Conservation (phyloP, 23 red algal genomes). For the Gracilaria domingensis region DNA sequence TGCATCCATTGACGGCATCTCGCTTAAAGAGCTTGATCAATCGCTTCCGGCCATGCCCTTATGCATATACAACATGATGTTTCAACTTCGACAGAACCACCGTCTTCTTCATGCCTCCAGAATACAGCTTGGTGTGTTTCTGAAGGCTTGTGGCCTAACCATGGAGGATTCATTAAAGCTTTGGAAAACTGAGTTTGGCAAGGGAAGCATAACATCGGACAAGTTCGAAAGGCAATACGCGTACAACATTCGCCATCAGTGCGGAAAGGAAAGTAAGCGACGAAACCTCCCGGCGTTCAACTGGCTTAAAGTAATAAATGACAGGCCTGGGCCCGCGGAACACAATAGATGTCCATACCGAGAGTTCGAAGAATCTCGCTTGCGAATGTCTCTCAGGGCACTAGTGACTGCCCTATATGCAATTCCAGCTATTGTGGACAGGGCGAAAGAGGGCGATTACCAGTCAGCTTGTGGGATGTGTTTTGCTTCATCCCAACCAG, state of each 20-base stretch:
- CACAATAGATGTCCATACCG: conserved; percentile 95
- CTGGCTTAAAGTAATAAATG: conserved; percentile 90
- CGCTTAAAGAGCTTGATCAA: conserved; percentile 71
- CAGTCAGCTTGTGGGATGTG: conserved; percentile 89
- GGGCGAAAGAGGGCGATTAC: conserved; percentile 79
- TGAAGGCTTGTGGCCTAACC: conserved; percentile 91
- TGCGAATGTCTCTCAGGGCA: conserved; percentile 44
- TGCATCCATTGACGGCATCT: conserved; percentile 53
- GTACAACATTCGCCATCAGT: conserved; percentile 97
- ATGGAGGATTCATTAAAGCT: conserved; percentile 94
- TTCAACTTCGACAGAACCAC: conserved; percentile 66
- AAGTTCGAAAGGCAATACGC: conserved; percentile 97
- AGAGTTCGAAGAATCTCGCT: conserved; percentile 75
- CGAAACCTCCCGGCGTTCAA: conserved; percentile 78
- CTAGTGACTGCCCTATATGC: conserved; percentile 52
- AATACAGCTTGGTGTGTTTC: conserved; percentile 97
- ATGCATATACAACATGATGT: conserved; percentile 88
- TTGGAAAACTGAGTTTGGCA: conserved; percentile 90
- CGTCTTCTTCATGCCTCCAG: conserved; percentile 90
- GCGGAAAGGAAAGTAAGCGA: conserved; percentile 96
- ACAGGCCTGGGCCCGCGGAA: conserved; percentile 87
- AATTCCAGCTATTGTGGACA: conserved; percentile 60
- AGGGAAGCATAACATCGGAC: conserved; percentile 77
- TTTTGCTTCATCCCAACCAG: conserved; percentile 73
- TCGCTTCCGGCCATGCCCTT: conserved; percentile 87